These are phyloP conservation scores for Diaporthe sp. DNA, from an alignment of 2,329 filamentous ascomycete genomes.

Conservation along the genomic window DNA sequence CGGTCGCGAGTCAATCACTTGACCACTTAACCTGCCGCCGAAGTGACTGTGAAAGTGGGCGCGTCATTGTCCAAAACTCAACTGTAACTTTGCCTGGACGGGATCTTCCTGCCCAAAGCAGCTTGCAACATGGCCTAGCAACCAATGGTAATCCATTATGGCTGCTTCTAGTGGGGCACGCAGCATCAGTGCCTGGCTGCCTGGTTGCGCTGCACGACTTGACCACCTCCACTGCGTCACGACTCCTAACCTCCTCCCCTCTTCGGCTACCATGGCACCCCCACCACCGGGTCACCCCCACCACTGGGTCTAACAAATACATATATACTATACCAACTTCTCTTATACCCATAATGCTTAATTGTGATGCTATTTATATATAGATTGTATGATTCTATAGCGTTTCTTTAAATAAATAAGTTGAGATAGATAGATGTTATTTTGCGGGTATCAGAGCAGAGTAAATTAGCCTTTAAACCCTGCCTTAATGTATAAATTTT, in stretches of 20 bases:
- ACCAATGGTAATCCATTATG: not conserved
- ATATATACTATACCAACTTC: too few relatives aligned
- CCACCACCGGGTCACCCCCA: too few relatives aligned
- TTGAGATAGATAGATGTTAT: too few relatives aligned
- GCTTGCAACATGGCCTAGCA: not conserved
- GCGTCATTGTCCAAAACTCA: slow-evolving; percentile 5
- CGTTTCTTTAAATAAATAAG: too few relatives aligned
- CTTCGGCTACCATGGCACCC: not conserved
- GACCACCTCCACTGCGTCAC: slow-evolving; percentile 11
- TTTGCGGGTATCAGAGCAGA: too few relatives aligned
- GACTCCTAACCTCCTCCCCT: slow-evolving; percentile 15
- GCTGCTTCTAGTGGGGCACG: not conserved
- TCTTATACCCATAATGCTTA: too few relatives aligned
- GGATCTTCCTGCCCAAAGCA: slow-evolving; percentile 22
- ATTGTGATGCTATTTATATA: too few relatives aligned
- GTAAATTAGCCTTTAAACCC: too few relatives aligned
- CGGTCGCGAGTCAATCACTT: not conserved
- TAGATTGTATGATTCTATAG: too few relatives aligned
- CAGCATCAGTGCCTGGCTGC: not conserved
- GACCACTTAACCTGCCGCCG: not conserved
- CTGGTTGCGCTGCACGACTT: not conserved
- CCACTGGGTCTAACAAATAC: too few relatives aligned
- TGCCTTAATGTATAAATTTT: too few relatives aligned
- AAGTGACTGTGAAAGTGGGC: slow-evolving; percentile 1
- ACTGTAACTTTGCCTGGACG: not conserved